A percentile compares a stretch with the other conserved stretches of the same genome.
Conservation (phyloP, 2,329 filamentous ascomycete species). For the Leptosphaerulina australis region DNA sequence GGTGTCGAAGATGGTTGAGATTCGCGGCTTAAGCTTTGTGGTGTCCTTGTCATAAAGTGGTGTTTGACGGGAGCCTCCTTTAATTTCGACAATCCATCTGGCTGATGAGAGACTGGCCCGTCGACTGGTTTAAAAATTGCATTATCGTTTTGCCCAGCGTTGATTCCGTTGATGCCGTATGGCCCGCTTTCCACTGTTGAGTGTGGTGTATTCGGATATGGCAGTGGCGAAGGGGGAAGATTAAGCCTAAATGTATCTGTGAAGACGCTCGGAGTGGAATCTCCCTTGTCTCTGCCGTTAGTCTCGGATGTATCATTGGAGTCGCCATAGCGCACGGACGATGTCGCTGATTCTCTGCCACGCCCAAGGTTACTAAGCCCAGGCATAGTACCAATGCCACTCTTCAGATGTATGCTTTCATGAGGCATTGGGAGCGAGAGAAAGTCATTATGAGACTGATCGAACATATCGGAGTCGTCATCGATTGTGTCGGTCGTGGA, state of each 20-base stretch:
- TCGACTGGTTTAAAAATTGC: conserved; percentile 18
- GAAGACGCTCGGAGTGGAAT: conserved; percentile 39
- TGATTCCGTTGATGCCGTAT: conserved; percentile 14
- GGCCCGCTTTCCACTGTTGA: conserved; percentile 25
- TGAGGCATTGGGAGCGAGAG: conserved; percentile 42
- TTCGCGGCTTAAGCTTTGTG: conserved; percentile 29
- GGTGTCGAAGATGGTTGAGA: conserved; percentile 42
- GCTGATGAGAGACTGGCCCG: conserved; percentile 12
- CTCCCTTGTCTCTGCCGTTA: conserved; percentile 39
- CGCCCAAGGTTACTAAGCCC: conserved; percentile 48
- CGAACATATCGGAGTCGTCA: conserved; percentile 46
- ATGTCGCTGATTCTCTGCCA: conserved; percentile 47
- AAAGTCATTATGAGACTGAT: conserved; percentile 38
- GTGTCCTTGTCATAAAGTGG: conserved; percentile 31
- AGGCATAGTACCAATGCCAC: conserved; percentile 37
- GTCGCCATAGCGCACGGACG: conserved; percentile 49
- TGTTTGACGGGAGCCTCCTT: conserved; percentile 21
- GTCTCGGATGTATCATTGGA: conserved; percentile 45
- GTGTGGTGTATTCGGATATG: conserved; percentile 35
- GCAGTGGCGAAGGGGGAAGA: conserved; percentile 38
- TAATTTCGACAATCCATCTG: conserved; percentile 16
- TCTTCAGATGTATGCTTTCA: conserved; percentile 44
- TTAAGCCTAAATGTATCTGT: conserved; percentile 36
- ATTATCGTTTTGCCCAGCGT: conserved; percentile 21
- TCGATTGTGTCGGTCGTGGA: conserved; percentile 43